Percentiles rank a stretch among this genome's conserved stretches.
Conservation (phyloP, 305 asterid species). For the Lippia alba region DNA sequence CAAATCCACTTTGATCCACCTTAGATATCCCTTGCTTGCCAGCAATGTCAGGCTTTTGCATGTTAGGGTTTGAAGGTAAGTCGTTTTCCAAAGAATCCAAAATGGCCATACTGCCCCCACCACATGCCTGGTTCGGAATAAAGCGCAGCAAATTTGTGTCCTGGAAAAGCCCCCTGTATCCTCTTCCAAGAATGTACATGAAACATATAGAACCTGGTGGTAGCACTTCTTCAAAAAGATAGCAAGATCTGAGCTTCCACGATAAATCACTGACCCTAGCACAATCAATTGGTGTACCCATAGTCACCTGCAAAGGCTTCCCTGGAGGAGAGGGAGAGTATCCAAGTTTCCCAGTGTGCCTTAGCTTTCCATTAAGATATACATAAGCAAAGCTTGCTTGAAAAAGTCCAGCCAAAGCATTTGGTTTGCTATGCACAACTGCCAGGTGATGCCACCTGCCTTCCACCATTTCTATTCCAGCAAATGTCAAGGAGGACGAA, state of each 20-base stretch:
- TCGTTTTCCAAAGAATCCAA: constrained; percentile 75
- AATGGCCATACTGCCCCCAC: constrained; percentile 82
- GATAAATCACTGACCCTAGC: constrained; percentile 63
- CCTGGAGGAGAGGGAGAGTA: constrained; percentile 78
- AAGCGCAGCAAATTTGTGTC: constrained; percentile 64
- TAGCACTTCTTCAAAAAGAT: constrained; percentile 76
- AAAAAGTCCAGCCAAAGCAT: constrained; percentile 81
- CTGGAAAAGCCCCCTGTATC: constrained; percentile 75
- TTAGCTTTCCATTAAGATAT: constrained; percentile 70
- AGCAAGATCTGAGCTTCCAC: constrained; percentile 74
- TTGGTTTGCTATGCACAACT: constrained; percentile 79
- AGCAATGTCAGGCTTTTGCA: constrained; percentile 58
- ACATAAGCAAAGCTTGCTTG: constrained; percentile 74
- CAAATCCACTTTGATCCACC: constrained; percentile 69
- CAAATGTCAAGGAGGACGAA: constrained; percentile 63
- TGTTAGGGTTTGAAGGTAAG: constrained; percentile 49
- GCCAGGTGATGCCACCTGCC: constrained; percentile 82
- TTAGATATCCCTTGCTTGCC: constrained; percentile 60
- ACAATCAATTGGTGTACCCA: constrained; percentile 65
- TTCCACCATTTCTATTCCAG: constrained; percentile 74
- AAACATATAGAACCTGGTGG: constrained; percentile 75
- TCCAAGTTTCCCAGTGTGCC: constrained; percentile 73
- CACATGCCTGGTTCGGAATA: constrained; percentile 76
- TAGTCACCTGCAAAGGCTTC: constrained; percentile 70
- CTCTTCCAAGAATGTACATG: constrained; percentile 77